A percentile compares a stretch with the other conserved stretches of the same genome.
Evolutionary conservation across 1,284 basidiomycete genomes (phyloP).

Genomic region (Moesziomyces parantarcticus): DNA sequence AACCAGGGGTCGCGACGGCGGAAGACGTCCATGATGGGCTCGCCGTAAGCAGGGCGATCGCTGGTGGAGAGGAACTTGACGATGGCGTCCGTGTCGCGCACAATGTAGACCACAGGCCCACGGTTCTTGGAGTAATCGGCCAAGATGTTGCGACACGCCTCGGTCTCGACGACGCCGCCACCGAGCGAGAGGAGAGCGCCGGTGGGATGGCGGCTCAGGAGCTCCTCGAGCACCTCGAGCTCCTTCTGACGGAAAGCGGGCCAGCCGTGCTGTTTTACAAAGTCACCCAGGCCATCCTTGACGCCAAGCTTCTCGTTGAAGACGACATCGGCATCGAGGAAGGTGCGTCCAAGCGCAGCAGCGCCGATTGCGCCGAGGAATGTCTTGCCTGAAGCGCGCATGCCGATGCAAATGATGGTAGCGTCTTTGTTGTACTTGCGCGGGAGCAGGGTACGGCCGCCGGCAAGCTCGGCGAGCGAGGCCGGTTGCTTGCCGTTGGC

Average conservation of each 20-base stretch:
- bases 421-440: constrained; percentile 71
- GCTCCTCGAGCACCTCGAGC: constrained; percentile 67
- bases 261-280: constrained; percentile 82
- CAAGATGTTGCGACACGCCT: constrained; percentile 74
- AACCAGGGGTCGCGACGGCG: constrained; percentile 87
- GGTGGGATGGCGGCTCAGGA: constrained; percentile 65
- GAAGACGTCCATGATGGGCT: constrained; percentile 82
- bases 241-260: constrained; percentile 76
- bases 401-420: constrained; percentile 88
- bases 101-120: constrained; percentile 79
- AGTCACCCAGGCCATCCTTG: constrained; percentile 75
- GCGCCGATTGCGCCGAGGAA: constrained; percentile 85
- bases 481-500: constrained; percentile 14
- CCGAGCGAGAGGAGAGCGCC: constrained; percentile 78
- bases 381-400: constrained; percentile 97
- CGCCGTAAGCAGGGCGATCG: constrained; percentile 78
- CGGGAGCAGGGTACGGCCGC: constrained; percentile 43
- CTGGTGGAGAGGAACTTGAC: constrained; percentile 86
- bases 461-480: constrained; percentile 20
- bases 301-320: constrained; percentile 76
- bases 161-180: constrained; percentile 91
- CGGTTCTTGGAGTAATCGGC: constrained; percentile 75
- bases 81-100: constrained; percentile 78
- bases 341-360: constrained; percentile 78
- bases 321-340: constrained; percentile 86